Evolutionary conservation across 257 asterid species (phyloP), one percentile per base, ranked within the genome.

Genomic region (Nicotiana attenuata): DNA sequence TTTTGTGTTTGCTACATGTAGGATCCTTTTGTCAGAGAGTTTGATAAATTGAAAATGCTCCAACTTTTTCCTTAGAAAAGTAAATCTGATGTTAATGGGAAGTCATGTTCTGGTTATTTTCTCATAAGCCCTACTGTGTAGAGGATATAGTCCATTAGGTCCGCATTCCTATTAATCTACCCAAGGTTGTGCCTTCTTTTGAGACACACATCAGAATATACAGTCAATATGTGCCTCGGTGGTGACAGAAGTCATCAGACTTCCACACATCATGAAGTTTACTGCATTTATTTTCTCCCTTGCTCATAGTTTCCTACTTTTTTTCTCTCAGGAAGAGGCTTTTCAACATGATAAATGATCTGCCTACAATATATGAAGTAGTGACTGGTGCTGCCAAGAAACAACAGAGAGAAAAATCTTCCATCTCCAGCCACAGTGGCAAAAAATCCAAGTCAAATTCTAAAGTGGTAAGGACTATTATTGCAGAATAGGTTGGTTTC

Each of bases 321-420:
- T 84, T 61, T 77, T 86, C 38, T 41, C 50, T 63, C 91, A 94
- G 98, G 96, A 89, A 89, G 85, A 90, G 90, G 45, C 97, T 94
- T 53, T 94, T 93, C 89, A 87, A 88, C 88, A 83, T 92, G 97
- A 90, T 93, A 80, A 93, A 91, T 82, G 96, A 92, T 33, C 90
- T 91, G 45, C 97, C 97, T 50, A 90, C 98, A 5, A 87, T 94
- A 24, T 93, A 82, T 88, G 97, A 94, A 87, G 90, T 91, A 38
- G 93, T 94, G 83, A 85, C 91, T 35, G 95, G 96, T 78, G 93
- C 90, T 65, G 89, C 87, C 22, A 93, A 90, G 88, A 92, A 87
- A 81, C 94, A 89, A 76, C 85, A 82, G 84, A 90, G 86, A 60
- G 97, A 91, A 84, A 91, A 90, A 87, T 87, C 97, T 82, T 86